Percentiles rank a stretch among this genome's conserved stretches.
Conservation (phyloP, 768 basidiomycete species). For the Amanita jacksonii region DNA sequence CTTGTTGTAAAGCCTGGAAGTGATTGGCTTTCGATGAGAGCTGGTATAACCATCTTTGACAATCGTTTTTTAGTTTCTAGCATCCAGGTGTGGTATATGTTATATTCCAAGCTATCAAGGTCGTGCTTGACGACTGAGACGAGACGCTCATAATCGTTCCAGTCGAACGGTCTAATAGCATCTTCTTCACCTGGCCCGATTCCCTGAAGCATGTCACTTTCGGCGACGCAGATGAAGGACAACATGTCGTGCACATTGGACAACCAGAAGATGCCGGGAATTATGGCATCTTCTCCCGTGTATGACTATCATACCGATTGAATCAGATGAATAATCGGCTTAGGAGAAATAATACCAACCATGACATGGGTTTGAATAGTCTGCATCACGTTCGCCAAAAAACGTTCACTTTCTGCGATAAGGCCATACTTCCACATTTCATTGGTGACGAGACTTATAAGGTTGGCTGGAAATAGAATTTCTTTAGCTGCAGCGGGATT, state of each 20-base stretch:
- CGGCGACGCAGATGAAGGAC: conserved; percentile 98
- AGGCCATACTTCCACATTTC: conserved; percentile 99
- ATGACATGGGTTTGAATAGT: conserved; percentile 95
- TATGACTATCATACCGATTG: conserved; percentile 49
- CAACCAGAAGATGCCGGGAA: conserved; percentile 99
- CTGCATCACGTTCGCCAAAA: conserved; percentile 98
- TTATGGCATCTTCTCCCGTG: conserved; percentile 86
- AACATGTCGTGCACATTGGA: conserved; percentile 99
- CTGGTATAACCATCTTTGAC: conserved; percentile 98
- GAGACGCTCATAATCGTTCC: conserved; percentile 93
- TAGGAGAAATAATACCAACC: conserved; percentile 43
- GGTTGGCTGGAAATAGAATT: conserved; percentile 96
- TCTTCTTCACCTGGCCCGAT: conserved; percentile 95
- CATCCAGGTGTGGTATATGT: conserved; percentile 99
- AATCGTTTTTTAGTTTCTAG: conserved; percentile 93
- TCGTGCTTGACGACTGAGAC: conserved; percentile 99
- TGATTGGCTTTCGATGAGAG: conserved; percentile 94
- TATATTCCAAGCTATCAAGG: conserved; percentile 96
- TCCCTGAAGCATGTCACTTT: conserved; percentile 96
- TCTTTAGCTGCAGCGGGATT: conserved; percentile 95
- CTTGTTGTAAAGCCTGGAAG: conserved; percentile 95
- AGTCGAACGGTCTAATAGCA: conserved; percentile 86
- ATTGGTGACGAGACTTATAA: conserved; percentile 96
- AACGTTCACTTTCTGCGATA: conserved; percentile 93
- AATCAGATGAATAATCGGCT: conserved; percentile 7